Base-by-base conservation (phyloP, 176 grass and related monocot genomes). In the Paspalum notatum region DNA sequence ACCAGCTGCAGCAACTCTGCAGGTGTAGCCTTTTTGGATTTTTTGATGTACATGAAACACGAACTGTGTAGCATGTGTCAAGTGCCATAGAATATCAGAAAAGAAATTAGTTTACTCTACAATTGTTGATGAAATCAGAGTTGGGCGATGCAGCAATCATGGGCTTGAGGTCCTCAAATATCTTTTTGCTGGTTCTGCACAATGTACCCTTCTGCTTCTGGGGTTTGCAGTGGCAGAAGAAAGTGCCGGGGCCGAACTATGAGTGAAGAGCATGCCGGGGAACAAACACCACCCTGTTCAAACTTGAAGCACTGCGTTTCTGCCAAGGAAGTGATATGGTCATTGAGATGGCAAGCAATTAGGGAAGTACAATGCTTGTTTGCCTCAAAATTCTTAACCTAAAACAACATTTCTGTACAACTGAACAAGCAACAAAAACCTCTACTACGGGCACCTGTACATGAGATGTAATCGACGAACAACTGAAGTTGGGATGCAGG, bases 1-100 rank as follows among this genome's bases (percentile, higher is more conserved):
- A 64, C 18, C 58, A 50, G 80, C 55, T 37, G 54, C 85, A 58
- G 60, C 37, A 76, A 65, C 27, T 56, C 57, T 77, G 72, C 56
- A 16, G 60, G 60, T 84, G 80, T 84, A 83, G 69, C 14, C n/a
- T 12, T 20, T 46, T 88, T 70, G 1, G 5, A 14, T 39, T 60
- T 50, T 16, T 75, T 66, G 7, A 54, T 46, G 43, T 27, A 63
- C 50, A 62, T 86, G 21, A 81, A 82, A 48, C 14, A 46, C 51
- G n/a, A 68, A 50, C 18, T 74, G 86, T 74, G 62, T 52, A 80
- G 44, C 50, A 76, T 67, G 2, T 70, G 32, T 32, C 32, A 32
- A 32, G 32, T 32, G 8, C 18, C 22, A 9, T 59, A 80, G 21
- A 61, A 20, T 73, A 46, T 67, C 1, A 43, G 27, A 84, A 84